A percentile compares a stretch with the other conserved stretches of the same genome.
phyloP scores from a whole-genome alignment of 148 eudicot genomes.

The Tetragonia tetragonoides region DNA sequence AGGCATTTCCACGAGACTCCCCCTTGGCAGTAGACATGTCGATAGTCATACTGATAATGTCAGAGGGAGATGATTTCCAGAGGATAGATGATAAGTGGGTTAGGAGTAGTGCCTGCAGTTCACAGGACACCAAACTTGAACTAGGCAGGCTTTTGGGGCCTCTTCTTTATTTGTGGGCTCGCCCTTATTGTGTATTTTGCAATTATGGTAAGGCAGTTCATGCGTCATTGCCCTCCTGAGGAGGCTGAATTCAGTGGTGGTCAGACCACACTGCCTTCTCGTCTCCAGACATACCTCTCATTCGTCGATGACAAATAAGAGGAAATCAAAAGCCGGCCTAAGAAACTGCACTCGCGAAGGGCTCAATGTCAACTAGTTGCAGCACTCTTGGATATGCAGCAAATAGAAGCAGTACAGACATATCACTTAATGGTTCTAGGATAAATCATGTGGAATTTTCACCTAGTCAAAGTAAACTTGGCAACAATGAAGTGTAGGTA shows the following conservation, averaged over 20 bases:
- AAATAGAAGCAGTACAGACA: conserved; percentile 9
- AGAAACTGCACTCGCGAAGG: conserved; percentile 39
- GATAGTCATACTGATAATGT: conserved; percentile 59
- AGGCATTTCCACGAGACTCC: conserved; percentile 80
- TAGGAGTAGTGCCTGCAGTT: conserved; percentile 59
- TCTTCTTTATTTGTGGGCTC: conserved; percentile 62
- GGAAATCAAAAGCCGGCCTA: conserved; percentile 35
- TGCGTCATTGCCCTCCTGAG: conserved; percentile 33
- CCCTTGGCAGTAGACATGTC: conserved; percentile 74
- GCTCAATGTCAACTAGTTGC: conserved; percentile 27
- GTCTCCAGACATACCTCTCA: conserved; percentile 50
- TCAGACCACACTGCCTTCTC: conserved; percentile 30
- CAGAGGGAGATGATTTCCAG: conserved; percentile 73
- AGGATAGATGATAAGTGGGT: conserved; percentile 83
- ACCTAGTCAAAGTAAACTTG: conserved; percentile 4
- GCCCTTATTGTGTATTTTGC: conserved; percentile 50
- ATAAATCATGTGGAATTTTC: conserved; percentile 18
- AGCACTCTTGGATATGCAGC: conserved; percentile 17
- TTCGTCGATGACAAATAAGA: conserved; percentile 68
- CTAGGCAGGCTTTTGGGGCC: conserved; percentile 75
- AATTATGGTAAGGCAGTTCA: conserved; percentile 39
- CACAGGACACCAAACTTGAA: conserved; percentile 43
- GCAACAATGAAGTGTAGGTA: conserved; percentile 22
- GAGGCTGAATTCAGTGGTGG: background rate
- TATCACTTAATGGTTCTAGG: conserved; percentile 27